Base-by-base conservation (phyloP, 192 early-diverging fungal genomes). In the Coemansia sp. region DNA sequence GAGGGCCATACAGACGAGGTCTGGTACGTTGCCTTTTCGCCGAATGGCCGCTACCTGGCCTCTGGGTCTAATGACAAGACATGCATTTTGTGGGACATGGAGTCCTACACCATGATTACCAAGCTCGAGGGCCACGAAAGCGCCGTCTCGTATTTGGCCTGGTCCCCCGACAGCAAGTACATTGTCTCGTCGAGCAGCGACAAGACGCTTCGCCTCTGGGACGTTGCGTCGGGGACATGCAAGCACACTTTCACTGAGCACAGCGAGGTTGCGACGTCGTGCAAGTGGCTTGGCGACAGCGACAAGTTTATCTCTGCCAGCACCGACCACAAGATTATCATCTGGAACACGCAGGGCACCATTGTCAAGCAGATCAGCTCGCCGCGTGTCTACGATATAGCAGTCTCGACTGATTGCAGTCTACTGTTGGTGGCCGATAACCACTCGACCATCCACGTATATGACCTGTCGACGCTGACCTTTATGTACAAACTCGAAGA, bases 1-100 rank as follows among this genome's bases (percentile, higher is more conserved):
- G 83, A 77, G 39, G 85, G 83, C 11, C 96, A 98, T 74, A 60
- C 64, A 0, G 91, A 97, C 66, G 94, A 98, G 73, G 94, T 98
- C 7, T 98, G 96, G 97, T 91, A 89, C 55, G 75, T 98, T 44
- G 79, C 85, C 4, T 99, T 96, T 61, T 97, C 94, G 6, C 87
- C 90, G 30, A 78, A 91, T 58, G 95, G 94, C 36, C 74, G 66
- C 49, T 87, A 84, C 56, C 73, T 99, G 22, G 97, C 92, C 13
- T 98, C 97, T 2, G 89, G 87, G 13, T 95, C 95, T 24, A 85
- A 82, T 49, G 97, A 99, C 75, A 80, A 80, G 18, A 87, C 84
- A 3, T 83, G 85, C 46, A 93, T 90, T 27, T 85, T 99, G 40
- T 99, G 97, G 97, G 82, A 82, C 59, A 64, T 84, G 51, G 69